These are phyloP conservation scores for Protea cynaroides DNA, from an alignment of 164 flowering plant species.

Conservation along the genomic window DNA sequence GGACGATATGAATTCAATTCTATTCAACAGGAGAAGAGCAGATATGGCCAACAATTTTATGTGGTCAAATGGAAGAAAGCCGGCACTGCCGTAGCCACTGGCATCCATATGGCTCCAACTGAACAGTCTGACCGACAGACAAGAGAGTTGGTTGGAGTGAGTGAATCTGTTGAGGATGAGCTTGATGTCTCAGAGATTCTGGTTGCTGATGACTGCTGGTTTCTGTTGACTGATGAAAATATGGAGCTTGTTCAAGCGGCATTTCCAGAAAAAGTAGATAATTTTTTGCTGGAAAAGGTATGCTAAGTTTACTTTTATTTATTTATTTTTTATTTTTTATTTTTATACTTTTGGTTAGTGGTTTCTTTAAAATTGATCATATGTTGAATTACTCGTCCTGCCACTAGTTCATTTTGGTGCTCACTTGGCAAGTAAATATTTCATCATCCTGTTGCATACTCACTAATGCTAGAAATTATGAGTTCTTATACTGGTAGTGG, in stretches of 20 bases:
- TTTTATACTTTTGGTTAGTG: no score
- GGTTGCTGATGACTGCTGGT: conserved; percentile 42
- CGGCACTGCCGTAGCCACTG: conserved; percentile 10
- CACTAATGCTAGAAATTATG: no score
- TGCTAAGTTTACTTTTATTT: not conserved
- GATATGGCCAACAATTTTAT: conserved; percentile 57
- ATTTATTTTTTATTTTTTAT: no score
- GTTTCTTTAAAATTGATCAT: no score
- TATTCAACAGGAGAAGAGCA: conserved; percentile 60
- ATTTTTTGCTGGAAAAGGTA: conserved; percentile 66
- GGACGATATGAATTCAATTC: conserved; percentile 70
- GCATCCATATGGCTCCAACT: conserved; percentile 5
- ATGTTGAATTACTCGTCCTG: no score
- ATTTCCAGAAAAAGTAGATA: conserved; percentile 55
- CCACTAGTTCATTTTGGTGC: no score
- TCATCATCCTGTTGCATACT: no score
- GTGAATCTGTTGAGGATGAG: conserved; percentile 47
- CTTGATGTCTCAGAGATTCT: conserved; percentile 36
- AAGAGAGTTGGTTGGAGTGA: conserved; percentile 21
- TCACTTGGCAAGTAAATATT: no score
- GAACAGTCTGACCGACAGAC: conserved; percentile 23
- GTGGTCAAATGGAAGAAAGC: conserved; percentile 80
- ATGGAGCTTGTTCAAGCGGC: conserved; percentile 70
- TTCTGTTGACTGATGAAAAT: conserved; percentile 79
- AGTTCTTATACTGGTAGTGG: no score